A percentile compares a stretch with the other conserved stretches of the same genome.
phyloP scores from a whole-genome alignment of 2,329 filamentous ascomycete genomes.

The Penicillium sp. region DNA sequence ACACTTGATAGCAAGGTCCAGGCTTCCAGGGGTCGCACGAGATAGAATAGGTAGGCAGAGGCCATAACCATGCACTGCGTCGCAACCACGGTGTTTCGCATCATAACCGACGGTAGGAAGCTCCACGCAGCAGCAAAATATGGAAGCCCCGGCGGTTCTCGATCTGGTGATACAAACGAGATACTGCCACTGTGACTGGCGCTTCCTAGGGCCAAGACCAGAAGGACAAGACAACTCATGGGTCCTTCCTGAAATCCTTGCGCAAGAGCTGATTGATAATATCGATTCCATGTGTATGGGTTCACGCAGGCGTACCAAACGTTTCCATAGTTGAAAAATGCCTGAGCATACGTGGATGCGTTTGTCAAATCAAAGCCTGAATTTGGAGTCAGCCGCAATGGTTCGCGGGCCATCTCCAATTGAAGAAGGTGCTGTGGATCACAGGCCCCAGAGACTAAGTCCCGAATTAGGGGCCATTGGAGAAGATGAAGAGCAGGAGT shows the following conservation, averaged over 20 bases:
- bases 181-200: slow-evolving; percentile 75
- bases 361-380: slow-evolving; percentile 72
- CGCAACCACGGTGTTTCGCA: slow-evolving; percentile 72
- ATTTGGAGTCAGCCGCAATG: slow-evolving; percentile 60
- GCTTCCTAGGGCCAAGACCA: slow-evolving; percentile 75
- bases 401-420: slow-evolving; percentile 75
- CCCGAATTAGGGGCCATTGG: slow-evolving; percentile 75
- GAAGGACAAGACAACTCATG: slow-evolving; percentile 77
- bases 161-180: slow-evolving; percentile 65
- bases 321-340: slow-evolving; percentile 79
- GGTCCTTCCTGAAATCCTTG: slow-evolving; percentile 75
- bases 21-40: slow-evolving; percentile 77
- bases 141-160: slow-evolving; percentile 71
- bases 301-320: slow-evolving; percentile 86
- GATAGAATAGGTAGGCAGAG: slow-evolving; percentile 78
- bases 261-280: slow-evolving; percentile 72
- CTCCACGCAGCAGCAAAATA: slow-evolving; percentile 82
- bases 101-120: slow-evolving; percentile 75
- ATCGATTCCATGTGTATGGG: slow-evolving; percentile 73
- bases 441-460: slow-evolving; percentile 73
- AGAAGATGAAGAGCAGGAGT: slow-evolving; percentile 68
- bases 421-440: slow-evolving; percentile 80
- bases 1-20: slow-evolving; percentile 79
- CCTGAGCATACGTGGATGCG: slow-evolving; percentile 70
- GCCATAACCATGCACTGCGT: slow-evolving; percentile 79